A percentile compares a stretch with the other conserved stretches of the same genome.
These are phyloP conservation scores for Suhomyces prunicola DNA, from an alignment of 805 yeast species.

Conservation along the genomic window DNA sequence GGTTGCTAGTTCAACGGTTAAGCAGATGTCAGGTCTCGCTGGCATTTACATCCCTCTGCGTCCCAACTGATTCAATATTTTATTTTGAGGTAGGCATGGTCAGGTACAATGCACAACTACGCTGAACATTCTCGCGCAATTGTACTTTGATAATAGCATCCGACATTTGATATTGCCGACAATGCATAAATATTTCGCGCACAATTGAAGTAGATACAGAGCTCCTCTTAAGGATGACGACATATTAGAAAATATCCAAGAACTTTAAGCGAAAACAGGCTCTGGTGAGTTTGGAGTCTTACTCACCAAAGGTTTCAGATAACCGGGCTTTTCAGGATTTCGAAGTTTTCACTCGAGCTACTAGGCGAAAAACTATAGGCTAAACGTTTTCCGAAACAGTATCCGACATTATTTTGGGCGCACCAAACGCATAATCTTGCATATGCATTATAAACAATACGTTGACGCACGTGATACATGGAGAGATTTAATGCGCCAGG, in stretches of 20 bases:
- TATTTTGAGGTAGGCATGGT: neutral
- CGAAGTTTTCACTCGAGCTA: neutral
- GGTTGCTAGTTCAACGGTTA: neutral
- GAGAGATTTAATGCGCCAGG: neutral
- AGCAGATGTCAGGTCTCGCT: neutral
- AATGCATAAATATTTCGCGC: neutral
- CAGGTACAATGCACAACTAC: neutral
- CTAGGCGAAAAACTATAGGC: neutral
- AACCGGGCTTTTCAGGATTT: neutral
- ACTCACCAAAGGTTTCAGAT: neutral
- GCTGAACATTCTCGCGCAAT: neutral
- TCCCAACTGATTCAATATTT: neutral
- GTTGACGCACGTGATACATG: neutral
- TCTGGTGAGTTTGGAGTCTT: neutral
- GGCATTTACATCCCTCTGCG: neutral
- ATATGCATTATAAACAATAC: neutral
- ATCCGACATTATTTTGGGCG: neutral
- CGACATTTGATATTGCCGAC: neutral
- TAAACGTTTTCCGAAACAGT: neutral
- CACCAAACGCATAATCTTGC: neutral
- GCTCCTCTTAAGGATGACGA: neutral
- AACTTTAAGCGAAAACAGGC: neutral
- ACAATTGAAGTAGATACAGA: neutral
- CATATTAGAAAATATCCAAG: neutral
- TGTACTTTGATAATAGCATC: neutral